Evolutionary conservation across 208 protist species (phyloP).

Genomic region (Herpetomonas tarakana): DNA sequence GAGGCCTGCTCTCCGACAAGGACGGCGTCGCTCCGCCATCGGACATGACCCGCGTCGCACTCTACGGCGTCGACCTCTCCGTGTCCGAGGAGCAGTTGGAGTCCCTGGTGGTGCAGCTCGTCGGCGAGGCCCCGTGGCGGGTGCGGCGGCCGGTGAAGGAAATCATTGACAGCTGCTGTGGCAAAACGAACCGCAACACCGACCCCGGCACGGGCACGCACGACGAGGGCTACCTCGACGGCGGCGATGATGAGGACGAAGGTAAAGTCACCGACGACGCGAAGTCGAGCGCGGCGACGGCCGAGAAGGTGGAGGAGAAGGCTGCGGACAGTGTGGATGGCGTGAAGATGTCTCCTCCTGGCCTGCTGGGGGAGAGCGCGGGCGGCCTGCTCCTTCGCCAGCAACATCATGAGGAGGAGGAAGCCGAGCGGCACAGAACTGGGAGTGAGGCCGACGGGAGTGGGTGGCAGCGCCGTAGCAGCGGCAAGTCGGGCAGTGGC

Average conservation of each 20-base stretch:
- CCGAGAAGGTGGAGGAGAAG: background rate
- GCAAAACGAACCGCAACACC: background rate
- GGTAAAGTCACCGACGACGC: background rate
- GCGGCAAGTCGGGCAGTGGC: background rate
- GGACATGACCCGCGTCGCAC: slow-evolving; percentile 20
- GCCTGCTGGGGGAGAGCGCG: background rate
- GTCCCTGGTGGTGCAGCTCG: slow-evolving; percentile 57
- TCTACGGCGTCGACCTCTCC: slow-evolving; percentile 69
- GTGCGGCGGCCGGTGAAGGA: slow-evolving; percentile 59
- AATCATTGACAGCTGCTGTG: slow-evolving; percentile 5
- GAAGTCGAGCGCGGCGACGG: background rate
- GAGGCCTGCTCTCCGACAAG: background rate
- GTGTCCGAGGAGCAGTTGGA: slow-evolving; percentile 42
- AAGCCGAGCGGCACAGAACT: too few species aligned
- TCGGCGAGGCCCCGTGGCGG: slow-evolving; percentile 32
- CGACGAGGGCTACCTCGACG: background rate
- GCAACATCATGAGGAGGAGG: too few species aligned
- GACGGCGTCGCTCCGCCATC: background rate
- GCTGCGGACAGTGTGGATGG: background rate
- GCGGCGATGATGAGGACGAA: background rate
- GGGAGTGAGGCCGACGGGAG: too few species aligned
- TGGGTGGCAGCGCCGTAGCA: too few species aligned
- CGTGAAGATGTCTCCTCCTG: too few species aligned
- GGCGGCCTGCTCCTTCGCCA: background rate
- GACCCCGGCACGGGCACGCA: background rate